Base-by-base conservation (phyloP, 331 rosid genomes). In the Acacia concinna region DNA sequence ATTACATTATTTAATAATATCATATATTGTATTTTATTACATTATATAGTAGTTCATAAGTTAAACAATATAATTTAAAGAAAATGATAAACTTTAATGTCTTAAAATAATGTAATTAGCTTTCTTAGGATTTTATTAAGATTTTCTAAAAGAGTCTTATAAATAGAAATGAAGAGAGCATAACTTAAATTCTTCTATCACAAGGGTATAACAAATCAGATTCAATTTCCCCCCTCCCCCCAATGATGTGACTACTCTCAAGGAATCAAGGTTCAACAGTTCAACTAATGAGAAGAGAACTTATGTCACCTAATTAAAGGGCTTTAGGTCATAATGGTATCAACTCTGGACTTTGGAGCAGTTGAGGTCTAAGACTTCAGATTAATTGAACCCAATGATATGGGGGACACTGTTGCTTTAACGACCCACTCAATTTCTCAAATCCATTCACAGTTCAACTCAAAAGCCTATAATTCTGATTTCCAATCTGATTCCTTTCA, bases 371-470 rank as follows among this genome's bases (percentile, higher is more conserved):
- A 32, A 57, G 8, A 35, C 60, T 27, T 27, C 25, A 13, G 32
- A 40, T 74, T 78, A 81, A 81, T 72, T 77, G 81, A 82, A 79
- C 75, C 75, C 37, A 28, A 60, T 28, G 76, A 73, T 62, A 49
- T 70, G 44, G 59, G 17, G 46, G 62, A 32, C 52, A 83, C 57
- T 32, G 77, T 72, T 56, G 41, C 66, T 51, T 62, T 41, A 20
- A 23, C 54, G 44, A 64, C 68, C 86, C 79, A 81, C 86, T 72
- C 3, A 56, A 9, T 11, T 3, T 68, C 6, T 46, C 6, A 59
- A 75, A 54, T 77, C 88, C 82, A 21, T 86, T 90, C 90, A 79
- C 80, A 41, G 34, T 40, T 68, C 18, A 30, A 68, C 2, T 64
- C 87, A 81, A 74, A 52, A 54, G 47, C 83, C 60, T 67, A 49